Percentiles rank a stretch among this genome's conserved stretches.
phyloP scores from a whole-genome alignment of 345 rosid genomes.

The Carallia brachiata region DNA sequence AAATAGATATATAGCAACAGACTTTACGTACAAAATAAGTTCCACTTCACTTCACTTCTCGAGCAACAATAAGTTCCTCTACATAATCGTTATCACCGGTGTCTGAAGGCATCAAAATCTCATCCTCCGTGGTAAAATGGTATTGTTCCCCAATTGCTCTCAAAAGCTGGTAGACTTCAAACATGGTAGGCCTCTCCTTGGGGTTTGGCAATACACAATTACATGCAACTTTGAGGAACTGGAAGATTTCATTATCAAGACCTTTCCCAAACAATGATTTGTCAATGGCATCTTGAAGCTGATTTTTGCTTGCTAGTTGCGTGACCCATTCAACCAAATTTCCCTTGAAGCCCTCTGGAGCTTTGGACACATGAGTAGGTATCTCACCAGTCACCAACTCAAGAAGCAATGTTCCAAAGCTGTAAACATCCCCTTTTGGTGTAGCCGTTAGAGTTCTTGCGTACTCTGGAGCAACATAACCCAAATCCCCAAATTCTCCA shows the following conservation, averaged over 20 bases:
- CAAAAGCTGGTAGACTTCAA: slow-evolving; percentile 78
- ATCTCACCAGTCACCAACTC: slow-evolving; percentile 91
- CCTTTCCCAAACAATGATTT: slow-evolving; percentile 51
- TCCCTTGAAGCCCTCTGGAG: slow-evolving; percentile 78
- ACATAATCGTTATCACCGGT: slow-evolving; percentile 48
- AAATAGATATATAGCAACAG: slow-evolving; percentile 23
- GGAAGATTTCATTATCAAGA: slow-evolving; percentile 68
- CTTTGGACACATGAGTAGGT: slow-evolving; percentile 60
- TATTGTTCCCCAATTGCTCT: slow-evolving; percentile 83
- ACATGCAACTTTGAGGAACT: slow-evolving; percentile 79
- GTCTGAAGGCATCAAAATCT: slow-evolving; percentile 62
- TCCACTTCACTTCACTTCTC: slow-evolving; percentile 22
- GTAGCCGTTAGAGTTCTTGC: slow-evolving; percentile 84
- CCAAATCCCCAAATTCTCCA: slow-evolving; percentile 95
- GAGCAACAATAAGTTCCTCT: slow-evolving; percentile 85
- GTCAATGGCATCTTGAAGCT: slow-evolving; percentile 69
- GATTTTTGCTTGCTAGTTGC: slow-evolving; percentile 43
- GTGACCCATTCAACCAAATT: slow-evolving; percentile 82
- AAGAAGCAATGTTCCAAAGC: slow-evolving; percentile 91
- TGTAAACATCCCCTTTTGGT: slow-evolving; percentile 91
- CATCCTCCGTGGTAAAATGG: slow-evolving; percentile 69
- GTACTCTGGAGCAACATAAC: slow-evolving; percentile 93
- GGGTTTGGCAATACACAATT: slow-evolving; percentile 57
- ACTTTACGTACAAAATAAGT: slow-evolving; percentile 7
- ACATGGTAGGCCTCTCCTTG: slow-evolving; percentile 89